Conservation (phyloP, 306 rosid genomes). For the Quercus wislizeni region DNA sequence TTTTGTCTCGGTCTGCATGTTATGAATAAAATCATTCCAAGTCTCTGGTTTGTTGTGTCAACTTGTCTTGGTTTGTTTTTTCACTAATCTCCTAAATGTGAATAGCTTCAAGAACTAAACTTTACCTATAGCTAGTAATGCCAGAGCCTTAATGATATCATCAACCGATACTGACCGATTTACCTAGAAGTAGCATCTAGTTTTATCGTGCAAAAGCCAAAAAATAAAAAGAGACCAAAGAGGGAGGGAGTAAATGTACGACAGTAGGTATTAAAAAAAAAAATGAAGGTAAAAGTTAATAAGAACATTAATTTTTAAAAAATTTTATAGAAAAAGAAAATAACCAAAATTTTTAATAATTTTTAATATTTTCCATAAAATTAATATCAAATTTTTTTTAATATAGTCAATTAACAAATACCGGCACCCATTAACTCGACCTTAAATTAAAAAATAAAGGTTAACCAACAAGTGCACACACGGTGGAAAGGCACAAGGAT, state of each 20-base stretch:
- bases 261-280: too few species aligned
- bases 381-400: neutral
- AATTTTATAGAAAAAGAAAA: too few species aligned
- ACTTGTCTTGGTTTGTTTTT: neutral
- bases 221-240: too few species aligned
- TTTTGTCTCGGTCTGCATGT: neutral
- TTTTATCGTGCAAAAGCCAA: too few species aligned
- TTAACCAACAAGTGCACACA: neutral
- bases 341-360: too few species aligned
- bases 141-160: neutral
- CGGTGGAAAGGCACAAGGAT: neutral
- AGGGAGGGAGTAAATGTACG: too few species aligned
- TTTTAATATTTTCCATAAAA: neutral
- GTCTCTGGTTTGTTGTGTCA: neutral
- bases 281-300: too few species aligned
- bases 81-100: neutral
- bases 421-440: neutral
- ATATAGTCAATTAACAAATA: too few species aligned
- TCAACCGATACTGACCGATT: neutral
- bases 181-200: neutral
- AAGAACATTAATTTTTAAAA: too few species aligned
- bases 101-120: neutral
- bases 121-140: neutral
- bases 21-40: conserved; percentile 1
- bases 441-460: neutral